These are phyloP conservation scores for Arthroderma sp. DNA, from an alignment of 2,329 filamentous ascomycete genomes.

Conservation along the genomic window DNA sequence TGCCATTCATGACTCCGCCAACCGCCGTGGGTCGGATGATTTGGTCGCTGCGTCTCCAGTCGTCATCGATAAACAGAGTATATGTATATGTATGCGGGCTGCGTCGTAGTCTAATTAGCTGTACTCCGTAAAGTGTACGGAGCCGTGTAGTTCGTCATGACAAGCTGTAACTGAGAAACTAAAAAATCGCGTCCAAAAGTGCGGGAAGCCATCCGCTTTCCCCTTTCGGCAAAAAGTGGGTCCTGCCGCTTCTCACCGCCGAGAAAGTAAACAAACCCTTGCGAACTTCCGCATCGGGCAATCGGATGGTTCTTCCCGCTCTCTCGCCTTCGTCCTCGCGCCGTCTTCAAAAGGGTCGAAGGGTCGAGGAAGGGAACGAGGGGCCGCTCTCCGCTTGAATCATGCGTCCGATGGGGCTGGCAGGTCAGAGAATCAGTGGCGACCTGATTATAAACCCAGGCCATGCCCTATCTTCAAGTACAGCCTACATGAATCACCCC, in stretches of 20 bases:
- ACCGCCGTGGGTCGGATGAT: not conserved
- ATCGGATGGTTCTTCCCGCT: not conserved
- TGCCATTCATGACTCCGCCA: not conserved
- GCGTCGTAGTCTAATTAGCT: no score
- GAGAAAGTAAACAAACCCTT: not conserved
- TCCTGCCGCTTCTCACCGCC: not conserved
- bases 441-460: no score
- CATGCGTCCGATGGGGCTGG: not conserved
- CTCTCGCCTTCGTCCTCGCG: not conserved
- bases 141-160: no score
- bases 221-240: not conserved
- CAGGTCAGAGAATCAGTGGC: not conserved
- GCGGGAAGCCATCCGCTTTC: constrained; percentile 1
- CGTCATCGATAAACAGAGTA: no score
- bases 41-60: no score
- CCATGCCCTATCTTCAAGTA: not conserved
- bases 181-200: not conserved
- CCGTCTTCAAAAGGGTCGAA: no score
- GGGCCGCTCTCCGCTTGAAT: no score
- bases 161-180: no score
- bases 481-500: not conserved
- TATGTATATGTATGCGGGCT: no score
- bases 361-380: no score
- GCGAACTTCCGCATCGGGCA: constrained; percentile 6
- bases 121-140: no score